Evolutionary conservation across 352 stramenopile species (phyloP).

Genomic region (Phytophthora hybrid): DNA sequence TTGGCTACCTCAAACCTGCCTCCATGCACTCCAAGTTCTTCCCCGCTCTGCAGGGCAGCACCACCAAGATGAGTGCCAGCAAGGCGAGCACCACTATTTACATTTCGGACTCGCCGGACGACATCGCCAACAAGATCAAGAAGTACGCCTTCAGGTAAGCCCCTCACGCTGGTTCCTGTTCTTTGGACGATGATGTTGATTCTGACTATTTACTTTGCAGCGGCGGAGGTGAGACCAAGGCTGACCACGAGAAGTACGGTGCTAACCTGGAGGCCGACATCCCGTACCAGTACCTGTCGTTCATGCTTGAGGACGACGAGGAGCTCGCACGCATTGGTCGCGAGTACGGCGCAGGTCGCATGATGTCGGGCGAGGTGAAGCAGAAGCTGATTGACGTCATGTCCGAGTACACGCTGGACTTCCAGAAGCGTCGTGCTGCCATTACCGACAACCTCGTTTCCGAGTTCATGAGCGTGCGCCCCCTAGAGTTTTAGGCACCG

Average conservation of each 20-base stretch:
- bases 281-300: conserved; percentile 98
- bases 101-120: conserved; percentile 97
- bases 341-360: conserved; percentile 97
- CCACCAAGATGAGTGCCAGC: conserved; percentile 99
- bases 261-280: conserved; percentile 99
- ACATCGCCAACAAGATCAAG: conserved; percentile 95
- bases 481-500: conserved; percentile 89
- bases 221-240: conserved; percentile 98
- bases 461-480: conserved; percentile 97
- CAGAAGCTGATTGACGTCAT: conserved; percentile 95
- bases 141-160: conserved; percentile 87
- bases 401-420: conserved; percentile 92
- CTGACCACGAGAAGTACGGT: conserved; percentile 98
- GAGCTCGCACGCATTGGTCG: conserved; percentile 93
- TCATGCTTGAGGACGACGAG: conserved; percentile 99
- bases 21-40: conserved; percentile 99
- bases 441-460: conserved; percentile 97
- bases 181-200: conserved; percentile 10
- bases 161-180: background rate
- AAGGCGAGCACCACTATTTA: conserved; percentile 98
- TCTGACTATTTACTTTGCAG: conserved; percentile 68
- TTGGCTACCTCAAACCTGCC: conserved; percentile 96
- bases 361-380: conserved; percentile 99
- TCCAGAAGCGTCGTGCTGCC: conserved; percentile 93
- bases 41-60: conserved; percentile 96